Evolutionary conservation across 2,329 filamentous ascomycete genomes (phyloP).

Genomic region (Fusarium temperatum): DNA sequence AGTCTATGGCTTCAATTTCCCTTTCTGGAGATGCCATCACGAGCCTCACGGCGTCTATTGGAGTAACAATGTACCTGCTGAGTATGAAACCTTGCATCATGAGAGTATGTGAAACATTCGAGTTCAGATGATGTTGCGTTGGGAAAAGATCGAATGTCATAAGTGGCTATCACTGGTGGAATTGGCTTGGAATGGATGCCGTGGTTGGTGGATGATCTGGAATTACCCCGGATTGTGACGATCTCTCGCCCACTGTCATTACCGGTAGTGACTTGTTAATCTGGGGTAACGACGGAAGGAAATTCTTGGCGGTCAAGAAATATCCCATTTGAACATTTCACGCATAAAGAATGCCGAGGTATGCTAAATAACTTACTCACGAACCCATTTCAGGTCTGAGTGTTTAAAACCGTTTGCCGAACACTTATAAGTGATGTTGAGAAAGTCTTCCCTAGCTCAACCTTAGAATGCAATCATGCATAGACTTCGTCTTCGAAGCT

Average conservation of each 20-base stretch:
- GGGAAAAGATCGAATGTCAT: not conserved
- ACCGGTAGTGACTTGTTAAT: not conserved
- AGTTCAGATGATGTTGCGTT: not conserved
- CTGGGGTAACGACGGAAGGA: not conserved
- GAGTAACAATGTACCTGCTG: not conserved
- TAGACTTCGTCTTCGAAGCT: not conserved
- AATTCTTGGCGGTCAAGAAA: not conserved
- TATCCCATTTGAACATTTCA: accelerated
- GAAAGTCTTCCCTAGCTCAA: not conserved
- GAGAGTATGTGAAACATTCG: constrained; percentile 10
- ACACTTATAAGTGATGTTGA: not conserved
- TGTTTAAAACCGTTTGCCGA: not conserved
- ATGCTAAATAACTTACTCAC: not conserved
- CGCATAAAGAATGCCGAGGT: accelerated
- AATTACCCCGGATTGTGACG: not conserved
- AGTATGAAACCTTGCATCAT: not conserved
- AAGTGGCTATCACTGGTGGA: constrained; percentile 8
- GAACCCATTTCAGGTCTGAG: no score
- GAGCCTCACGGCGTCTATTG: not conserved
- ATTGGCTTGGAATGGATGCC: not conserved
- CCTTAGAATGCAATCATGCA: not conserved
- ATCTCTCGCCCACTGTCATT: constrained; percentile 3
- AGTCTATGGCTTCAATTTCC: not conserved
- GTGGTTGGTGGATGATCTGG: constrained; percentile 29
- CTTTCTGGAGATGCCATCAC: not conserved